Percentiles rank a stretch among this genome's conserved stretches.
These are phyloP conservation scores for Candida arabinofermentans DNA, from an alignment of 805 yeast genomes.

Conservation along the genomic window DNA sequence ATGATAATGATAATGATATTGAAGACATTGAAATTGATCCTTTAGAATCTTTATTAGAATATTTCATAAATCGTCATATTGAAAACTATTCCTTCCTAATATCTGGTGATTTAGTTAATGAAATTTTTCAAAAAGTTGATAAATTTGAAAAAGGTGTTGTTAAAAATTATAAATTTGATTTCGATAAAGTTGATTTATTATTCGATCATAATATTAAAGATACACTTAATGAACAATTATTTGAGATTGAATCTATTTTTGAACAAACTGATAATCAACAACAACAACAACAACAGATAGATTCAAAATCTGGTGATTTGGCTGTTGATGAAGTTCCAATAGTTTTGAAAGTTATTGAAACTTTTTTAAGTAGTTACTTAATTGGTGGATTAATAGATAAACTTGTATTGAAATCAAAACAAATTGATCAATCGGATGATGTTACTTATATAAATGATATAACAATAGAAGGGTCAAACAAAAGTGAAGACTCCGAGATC, in stretches of 20 bases:
- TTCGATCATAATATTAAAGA: constrained; percentile 16
- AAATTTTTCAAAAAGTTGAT: constrained; percentile 14
- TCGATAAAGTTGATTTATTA: constrained; percentile 20
- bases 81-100: constrained; percentile 27
- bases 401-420: constrained; percentile 29
- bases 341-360: constrained; percentile 31
- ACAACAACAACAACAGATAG: not conserved
- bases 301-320: not conserved
- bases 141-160: constrained; percentile 23
- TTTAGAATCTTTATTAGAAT: constrained; percentile 31
- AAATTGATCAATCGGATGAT: constrained; percentile 29
- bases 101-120: constrained; percentile 17
- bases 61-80: constrained; percentile 28
- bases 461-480: not conserved
- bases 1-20: constrained; percentile 22
- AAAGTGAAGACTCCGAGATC: not conserved
- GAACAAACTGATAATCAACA: constrained; percentile 1
- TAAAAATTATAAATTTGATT: constrained; percentile 25
- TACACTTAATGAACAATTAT: constrained; percentile 24
- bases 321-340: constrained; percentile 32
- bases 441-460: too few species aligned
- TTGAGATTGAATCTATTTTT: constrained; percentile 27
- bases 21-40: constrained; percentile 34
- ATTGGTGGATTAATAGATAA: constrained; percentile 33
- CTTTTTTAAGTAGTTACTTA: constrained; percentile 32